These are phyloP conservation scores for Sicyos baderoa DNA, from an alignment of 306 rosid genomes.

Conservation along the genomic window DNA sequence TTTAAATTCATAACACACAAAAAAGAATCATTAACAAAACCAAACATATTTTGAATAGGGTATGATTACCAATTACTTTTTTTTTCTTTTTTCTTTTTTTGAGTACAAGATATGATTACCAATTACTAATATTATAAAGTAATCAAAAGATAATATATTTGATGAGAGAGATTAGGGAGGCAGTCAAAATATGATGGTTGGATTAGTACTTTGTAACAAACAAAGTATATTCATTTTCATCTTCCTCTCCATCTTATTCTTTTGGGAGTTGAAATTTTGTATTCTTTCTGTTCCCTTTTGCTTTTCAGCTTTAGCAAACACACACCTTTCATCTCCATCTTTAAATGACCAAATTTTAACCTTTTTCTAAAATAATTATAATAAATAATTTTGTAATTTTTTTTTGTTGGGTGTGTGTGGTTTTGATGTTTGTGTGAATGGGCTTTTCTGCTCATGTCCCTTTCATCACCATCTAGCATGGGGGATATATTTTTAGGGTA, in stretches of 20 bases:
- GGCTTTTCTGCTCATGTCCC: constrained; percentile 4
- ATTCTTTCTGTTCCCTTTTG: constrained; percentile 7
- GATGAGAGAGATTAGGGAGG: not conserved
- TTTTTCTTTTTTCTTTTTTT: too few relatives aligned
- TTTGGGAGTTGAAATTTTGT: constrained; percentile 6
- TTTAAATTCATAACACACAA: too few relatives aligned
- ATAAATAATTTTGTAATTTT: not conserved
- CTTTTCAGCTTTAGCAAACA: constrained; percentile 11
- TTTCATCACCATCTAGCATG: constrained; percentile 13
- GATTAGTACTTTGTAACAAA: too few relatives aligned
- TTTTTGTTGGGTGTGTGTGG: not conserved
- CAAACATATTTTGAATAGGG: too few relatives aligned
- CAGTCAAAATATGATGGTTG: not conserved
- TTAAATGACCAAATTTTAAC: not conserved
- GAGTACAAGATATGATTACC: too few relatives aligned
- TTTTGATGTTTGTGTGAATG: constrained; percentile 2
- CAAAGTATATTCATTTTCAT: too few relatives aligned
- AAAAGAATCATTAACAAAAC: too few relatives aligned
- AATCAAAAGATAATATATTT: not conserved
- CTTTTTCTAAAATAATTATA: not conserved
- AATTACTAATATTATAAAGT: not conserved
- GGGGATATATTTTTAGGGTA: not conserved
- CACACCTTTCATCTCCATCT: not conserved
- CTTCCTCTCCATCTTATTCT: not conserved
- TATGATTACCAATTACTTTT: not conserved